These are phyloP conservation scores for Hymenoscyphus occultus DNA, from an alignment of 2,329 filamentous ascomycete species.

Conservation along the genomic window DNA sequence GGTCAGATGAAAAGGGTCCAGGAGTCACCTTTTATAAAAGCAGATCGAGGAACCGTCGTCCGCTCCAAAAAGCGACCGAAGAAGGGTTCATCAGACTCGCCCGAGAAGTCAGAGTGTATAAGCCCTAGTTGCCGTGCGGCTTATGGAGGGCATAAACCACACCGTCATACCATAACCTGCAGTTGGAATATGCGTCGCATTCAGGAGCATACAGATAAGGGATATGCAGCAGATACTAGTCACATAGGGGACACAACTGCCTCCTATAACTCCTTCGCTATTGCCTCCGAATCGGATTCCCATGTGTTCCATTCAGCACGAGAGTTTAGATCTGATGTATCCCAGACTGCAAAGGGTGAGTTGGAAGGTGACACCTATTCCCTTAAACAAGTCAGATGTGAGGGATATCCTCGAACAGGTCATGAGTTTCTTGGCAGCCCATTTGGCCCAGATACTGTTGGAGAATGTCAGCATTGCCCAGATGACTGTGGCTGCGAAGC, in stretches of 20 bases:
- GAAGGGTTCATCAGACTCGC: not conserved
- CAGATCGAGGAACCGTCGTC: constrained; percentile 15
- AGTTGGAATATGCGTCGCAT: constrained; percentile 17
- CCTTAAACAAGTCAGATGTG: constrained; percentile 26
- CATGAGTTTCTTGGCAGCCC: constrained; percentile 26
- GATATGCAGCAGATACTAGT: constrained; percentile 26
- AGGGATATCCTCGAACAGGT: constrained; percentile 31
- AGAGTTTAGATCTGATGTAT: not conserved
- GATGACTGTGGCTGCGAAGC: constrained; percentile 31
- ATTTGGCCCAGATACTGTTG: constrained; percentile 24
- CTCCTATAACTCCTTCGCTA: constrained; percentile 7
- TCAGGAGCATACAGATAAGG: constrained; percentile 24
- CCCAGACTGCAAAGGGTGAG: constrained; percentile 1
- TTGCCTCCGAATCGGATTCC: constrained; percentile 9
- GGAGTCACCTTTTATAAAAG: constrained; percentile 26
- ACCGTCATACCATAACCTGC: constrained; percentile 27
- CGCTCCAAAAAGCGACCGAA: not conserved
- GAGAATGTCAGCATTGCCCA: constrained; percentile 33
- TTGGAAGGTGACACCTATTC: constrained; percentile 1
- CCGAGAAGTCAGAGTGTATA: constrained; percentile 15
- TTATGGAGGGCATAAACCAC: constrained; percentile 24
- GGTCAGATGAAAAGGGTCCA: constrained; percentile 15
- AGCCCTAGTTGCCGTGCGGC: constrained; percentile 25
- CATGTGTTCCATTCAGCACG: constrained; percentile 4
- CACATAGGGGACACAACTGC: constrained; percentile 16